Percentiles rank a stretch among this genome's conserved stretches.
phyloP scores from a whole-genome alignment of 768 basidiomycete species.

The Lactarius hatsudake region DNA sequence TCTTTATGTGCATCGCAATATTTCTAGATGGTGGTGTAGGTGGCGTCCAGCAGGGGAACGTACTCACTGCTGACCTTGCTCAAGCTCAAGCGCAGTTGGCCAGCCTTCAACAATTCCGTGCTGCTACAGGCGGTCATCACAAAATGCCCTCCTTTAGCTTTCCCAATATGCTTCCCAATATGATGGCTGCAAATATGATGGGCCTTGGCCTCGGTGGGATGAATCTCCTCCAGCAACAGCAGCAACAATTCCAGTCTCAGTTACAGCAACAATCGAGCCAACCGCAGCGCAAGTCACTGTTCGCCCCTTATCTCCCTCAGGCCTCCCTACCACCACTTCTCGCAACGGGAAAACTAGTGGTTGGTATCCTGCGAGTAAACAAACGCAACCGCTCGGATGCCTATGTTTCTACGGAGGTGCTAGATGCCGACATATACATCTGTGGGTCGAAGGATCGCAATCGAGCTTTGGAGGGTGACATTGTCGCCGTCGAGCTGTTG shows the following conservation, averaged over 20 bases:
- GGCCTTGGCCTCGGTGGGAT: constrained; percentile 78
- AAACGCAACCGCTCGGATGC: constrained; percentile 98
- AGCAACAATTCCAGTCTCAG: constrained; percentile 93
- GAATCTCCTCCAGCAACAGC: constrained; percentile 88
- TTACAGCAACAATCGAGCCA: constrained; percentile 89
- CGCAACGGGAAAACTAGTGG: constrained; percentile 95
- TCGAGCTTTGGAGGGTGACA: constrained; percentile 96
- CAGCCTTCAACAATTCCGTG: constrained; percentile 95
- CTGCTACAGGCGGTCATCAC: constrained; percentile 88
- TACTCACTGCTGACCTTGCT: constrained; percentile 81
- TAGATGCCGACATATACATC: constrained; percentile 99
- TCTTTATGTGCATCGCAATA: constrained; percentile 8
- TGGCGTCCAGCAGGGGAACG: constrained; percentile 51
- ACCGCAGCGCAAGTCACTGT: constrained; percentile 96
- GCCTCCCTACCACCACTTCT: constrained; percentile 95
- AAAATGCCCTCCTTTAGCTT: constrained; percentile 98
- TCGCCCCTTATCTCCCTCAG: constrained; percentile 97
- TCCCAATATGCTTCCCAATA: constrained; percentile 96
- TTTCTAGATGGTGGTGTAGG: constrained; percentile 71
- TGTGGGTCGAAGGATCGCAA: constrained; percentile 99
- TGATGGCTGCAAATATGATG: constrained; percentile 98
- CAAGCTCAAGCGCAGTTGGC: constrained; percentile 96
- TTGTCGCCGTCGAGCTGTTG: constrained; percentile 94
- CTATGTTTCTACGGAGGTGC: constrained; percentile 95
- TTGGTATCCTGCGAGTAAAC: constrained; percentile 95